A percentile compares a stretch with the other conserved stretches of the same genome.
These are phyloP conservation scores for Neurospora sp. DNA, from an alignment of 2,329 filamentous ascomycete genomes.

Conservation along the genomic window DNA sequence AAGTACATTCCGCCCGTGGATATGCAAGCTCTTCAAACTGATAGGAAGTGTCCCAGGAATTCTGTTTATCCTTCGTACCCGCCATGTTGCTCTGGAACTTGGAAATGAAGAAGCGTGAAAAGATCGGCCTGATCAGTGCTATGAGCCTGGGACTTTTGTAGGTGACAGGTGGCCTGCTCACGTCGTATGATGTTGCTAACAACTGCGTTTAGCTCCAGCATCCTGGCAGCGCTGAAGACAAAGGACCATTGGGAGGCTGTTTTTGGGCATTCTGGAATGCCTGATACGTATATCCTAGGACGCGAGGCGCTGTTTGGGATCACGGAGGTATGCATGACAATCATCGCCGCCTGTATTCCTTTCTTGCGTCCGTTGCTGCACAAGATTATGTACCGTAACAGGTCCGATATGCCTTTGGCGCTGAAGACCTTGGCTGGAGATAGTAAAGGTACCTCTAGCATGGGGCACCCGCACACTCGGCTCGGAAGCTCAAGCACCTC, in stretches of 20 bases:
- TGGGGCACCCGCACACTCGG: neutral
- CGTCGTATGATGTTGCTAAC: neutral
- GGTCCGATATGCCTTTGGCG: neutral
- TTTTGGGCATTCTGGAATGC: neutral
- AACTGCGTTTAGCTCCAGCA: neutral
- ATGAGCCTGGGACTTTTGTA: slow-evolving; percentile 41
- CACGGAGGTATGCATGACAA: slow-evolving; percentile 41
- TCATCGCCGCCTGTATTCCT: slow-evolving; percentile 45
- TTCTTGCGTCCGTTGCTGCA: slow-evolving; percentile 39
- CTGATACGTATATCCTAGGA: neutral
- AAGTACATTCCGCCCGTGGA: neutral
- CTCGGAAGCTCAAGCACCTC: neutral
- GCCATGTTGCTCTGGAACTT: neutral
- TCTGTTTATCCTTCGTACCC: neutral
- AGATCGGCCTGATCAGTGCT: slow-evolving; percentile 38
- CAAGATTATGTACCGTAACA: slow-evolving; percentile 19
- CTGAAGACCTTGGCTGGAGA: neutral
- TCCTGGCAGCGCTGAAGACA: slow-evolving; percentile 1
- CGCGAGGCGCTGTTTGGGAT: neutral
- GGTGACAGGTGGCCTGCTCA: slow-evolving; percentile 6
- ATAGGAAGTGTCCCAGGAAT: neutral
- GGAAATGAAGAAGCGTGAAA: slow-evolving; percentile 25
- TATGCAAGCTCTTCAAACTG: neutral
- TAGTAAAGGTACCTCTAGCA: neutral
- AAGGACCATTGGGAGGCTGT: neutral